These are phyloP conservation scores for Pythium folliculosum DNA, from an alignment of 352 stramenopile genomes.

Conservation along the genomic window DNA sequence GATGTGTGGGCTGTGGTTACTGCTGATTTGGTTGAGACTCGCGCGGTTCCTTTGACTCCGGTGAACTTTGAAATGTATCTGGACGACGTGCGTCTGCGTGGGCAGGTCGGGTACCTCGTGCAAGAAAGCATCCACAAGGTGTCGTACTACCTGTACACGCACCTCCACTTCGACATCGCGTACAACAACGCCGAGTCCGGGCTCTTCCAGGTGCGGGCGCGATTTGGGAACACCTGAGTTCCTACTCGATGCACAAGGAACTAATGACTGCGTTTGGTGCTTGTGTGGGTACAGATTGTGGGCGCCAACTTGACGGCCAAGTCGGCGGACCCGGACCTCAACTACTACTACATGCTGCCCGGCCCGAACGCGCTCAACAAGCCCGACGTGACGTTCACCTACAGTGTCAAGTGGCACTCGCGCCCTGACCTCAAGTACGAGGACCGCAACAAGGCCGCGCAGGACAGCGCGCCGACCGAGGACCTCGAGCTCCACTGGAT, in stretches of 20 bases:
- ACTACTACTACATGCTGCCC: conserved; percentile 63
- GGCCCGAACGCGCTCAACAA: conserved; percentile 39
- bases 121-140: conserved; percentile 69
- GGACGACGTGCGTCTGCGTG: conserved; percentile 96
- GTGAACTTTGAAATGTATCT: conserved; percentile 97
- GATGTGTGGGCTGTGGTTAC: background rate
- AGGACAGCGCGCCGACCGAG: conserved; percentile 36
- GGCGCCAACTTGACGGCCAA: conserved; percentile 71
- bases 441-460: conserved; percentile 88
- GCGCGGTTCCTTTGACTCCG: conserved; percentile 28
- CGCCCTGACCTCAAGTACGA: conserved; percentile 87
- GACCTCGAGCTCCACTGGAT: conserved; percentile 96
- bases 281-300: conserved; percentile 52
- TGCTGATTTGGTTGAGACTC: background rate
- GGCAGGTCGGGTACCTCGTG: conserved; percentile 92
- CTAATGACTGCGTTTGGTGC: background rate
- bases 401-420: conserved; percentile 95
- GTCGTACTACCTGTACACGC: conserved; percentile 93
- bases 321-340: conserved; percentile 52
- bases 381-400: conserved; percentile 89
- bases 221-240: no score
- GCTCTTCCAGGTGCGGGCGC: conserved; percentile 68
- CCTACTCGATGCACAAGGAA: no score
- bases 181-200: conserved; percentile 90
- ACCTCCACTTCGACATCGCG: conserved; percentile 95